Base-by-base conservation (phyloP, 352 stramenopile genomes). In the Globisporangium cylindrosporum region DNA sequence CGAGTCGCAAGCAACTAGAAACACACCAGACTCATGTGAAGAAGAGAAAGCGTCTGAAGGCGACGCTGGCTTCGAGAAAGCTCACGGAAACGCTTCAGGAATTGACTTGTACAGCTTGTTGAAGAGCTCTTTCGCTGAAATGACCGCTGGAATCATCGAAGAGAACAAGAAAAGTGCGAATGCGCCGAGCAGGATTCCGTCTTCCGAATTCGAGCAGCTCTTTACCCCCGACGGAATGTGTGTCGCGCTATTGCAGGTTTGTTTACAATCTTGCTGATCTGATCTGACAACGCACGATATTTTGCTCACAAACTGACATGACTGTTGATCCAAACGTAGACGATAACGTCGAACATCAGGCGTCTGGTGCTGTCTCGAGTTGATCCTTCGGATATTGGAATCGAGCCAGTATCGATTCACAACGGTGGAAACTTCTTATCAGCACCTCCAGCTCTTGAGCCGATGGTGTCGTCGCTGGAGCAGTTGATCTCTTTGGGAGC, bases 271-370 rank as follows among this genome's bases (percentile, higher is more conserved):
- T n/a, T 62, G 56, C 24, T 58, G 24, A 41, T 49, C n/a, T 15
- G 14, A 25, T 32, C n/a, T 15, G 49, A 27, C 12, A 48, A 27
- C n/a, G 29, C 32, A 49, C 20, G 3, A 18, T 41, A 46, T 38
- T 38, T 38, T n/a, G 8, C 27, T 61, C 24, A 32, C 8, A 51
- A 38, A 25, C 51, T 46, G 18, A 62, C 32, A 24, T 43, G 46
- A 62, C n/a, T 7, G 41, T 70, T 32, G 32, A 32, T 68, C n/a
- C 46, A 29, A 27, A n/a, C 48, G 25, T 69, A 95, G 75, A 86
- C 92, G 46, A 71, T 95, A 43, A 93, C 80, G 24, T 89, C 83
- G 22, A 94, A 96, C 66, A 86, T 95, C 62, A 79, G 89, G 8
- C 87, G 89, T 2, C 73, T 96, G 43, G 87, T 96, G 27, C 69